Evolutionary conservation across 1,284 basidiomycete genomes (phyloP), one percentile per base, ranked within the genome.

Genomic region (Pseudozyma hubeiensis): DNA sequence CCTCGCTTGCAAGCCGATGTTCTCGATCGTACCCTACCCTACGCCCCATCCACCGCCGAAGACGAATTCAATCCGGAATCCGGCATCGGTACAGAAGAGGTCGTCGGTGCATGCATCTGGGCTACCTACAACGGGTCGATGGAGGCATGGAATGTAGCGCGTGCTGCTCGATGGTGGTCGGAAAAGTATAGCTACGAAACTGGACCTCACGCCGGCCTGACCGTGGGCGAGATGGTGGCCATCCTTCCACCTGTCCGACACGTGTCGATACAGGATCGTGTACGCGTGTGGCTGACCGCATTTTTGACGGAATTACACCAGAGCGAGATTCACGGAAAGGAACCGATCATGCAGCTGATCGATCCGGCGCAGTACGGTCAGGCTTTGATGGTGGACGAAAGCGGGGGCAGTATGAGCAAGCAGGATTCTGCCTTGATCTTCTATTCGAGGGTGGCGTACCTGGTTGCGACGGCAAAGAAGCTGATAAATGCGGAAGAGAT

Each of bases 151-250:
- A 62, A 52, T 30, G 46, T 60, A 7, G 54, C 64, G 5, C 24
- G 64, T 10, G 64, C 64, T 4, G 64, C 68, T 9, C 43, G 69
- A 0, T 66, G 69, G 69, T 72, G 69, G 64, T 66, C 64, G 33
- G 64, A 72, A 34, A 66, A 64, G 39, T 60, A 55, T 40, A 63
- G 51, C 49, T 72, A 66, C 45, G 69, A 71, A 41, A 47, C 52
- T 3, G 68, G 59, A 0, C 64, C 64, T 16, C 59, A 63, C 10
- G 58, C 59, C 5, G 69, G 69, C 3, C 34, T 66, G 16, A 72
- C 69, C 0, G 69, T 72, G 0, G 69, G 69, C 0, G 69, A 72
- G n/a, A 66, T 72, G 55, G 69, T 72, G 2, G 69, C 69, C 9
- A 72, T 72, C 31, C 49, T 72, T 7, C 69, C 69, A 14, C 69